Base-by-base conservation (phyloP, 73 alveolate genomes). In the Effrenium voratum region DNA sequence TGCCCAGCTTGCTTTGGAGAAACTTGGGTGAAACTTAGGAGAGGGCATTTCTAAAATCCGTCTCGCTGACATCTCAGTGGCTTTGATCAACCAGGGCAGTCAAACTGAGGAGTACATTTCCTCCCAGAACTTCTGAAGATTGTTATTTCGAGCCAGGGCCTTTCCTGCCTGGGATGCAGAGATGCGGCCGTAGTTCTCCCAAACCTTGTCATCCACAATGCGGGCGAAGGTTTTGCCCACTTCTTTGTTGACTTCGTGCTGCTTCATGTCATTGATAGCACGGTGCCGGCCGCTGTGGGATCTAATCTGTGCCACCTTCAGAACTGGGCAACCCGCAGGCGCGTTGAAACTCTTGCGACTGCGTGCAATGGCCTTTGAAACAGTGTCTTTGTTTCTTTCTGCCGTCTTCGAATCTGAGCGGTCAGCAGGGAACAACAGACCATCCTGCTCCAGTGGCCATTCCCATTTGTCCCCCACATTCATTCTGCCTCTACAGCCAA, bases 271-370 rank as follows among this genome's bases (percentile, higher is more conserved):
- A 38, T 83, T 83, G 79, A 50, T 47, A 43, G 59, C 50, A 77
- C 93, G 77, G 73, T 83, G 93, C 16, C 93, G 75, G 43, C 59
- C 93, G 5, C 80, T 52, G 34, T 83, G 93, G 40, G 77, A 47
- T 5, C 75, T 38, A 13, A 83, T 83, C 26, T 83, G 1, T 13
- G 47, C 5, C 46, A 83, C 75, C 52, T 57, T 50, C 22, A 72
- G 16, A 13, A 40, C 93, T 24, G 46, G 49, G 28, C 49, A 43
- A 24, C 13, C 59, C 10, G 36, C 38, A 5, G 93, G 93, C 2
- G 93, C 80, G 26, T 52, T 79, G 38, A 57, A 83, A 36, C 55
- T 28, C 43, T 49, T 52, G 15, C 93, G 75, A 1, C 41, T 3
- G 12, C 59, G 72, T n/a, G 80, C 55, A 19, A 83, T 49, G 22